phyloP scores from a whole-genome alignment of 2,329 filamentous ascomycete species.

The Tolypocladium tundrense region DNA sequence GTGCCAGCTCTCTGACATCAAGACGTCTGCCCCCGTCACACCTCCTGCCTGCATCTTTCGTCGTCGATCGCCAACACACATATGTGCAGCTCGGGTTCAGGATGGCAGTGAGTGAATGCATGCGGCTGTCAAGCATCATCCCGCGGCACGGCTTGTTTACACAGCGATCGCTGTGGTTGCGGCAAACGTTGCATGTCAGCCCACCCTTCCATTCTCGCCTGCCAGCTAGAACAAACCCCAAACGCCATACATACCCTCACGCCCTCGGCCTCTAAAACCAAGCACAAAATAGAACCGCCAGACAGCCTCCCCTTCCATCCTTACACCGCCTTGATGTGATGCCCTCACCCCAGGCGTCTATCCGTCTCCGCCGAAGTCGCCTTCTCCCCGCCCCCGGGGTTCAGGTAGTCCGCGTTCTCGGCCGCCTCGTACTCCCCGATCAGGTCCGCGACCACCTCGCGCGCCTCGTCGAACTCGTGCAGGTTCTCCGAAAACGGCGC shows the following conservation, averaged over 20 bases:
- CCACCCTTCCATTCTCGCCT: neutral
- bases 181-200: neutral
- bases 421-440: conserved; percentile 95
- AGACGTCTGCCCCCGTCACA: too few relatives aligned
- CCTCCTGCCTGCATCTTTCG: too few relatives aligned
- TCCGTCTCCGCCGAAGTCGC: conserved; percentile 43
- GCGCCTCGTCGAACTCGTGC: conserved; percentile 89
- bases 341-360: conserved; percentile 31
- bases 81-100: too few relatives aligned
- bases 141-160: too few relatives aligned
- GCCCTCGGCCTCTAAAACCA: neutral
- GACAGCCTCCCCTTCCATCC: neutral
- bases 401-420: conserved; percentile 82
- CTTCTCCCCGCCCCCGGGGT: conserved; percentile 52
- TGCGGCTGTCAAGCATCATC: too few relatives aligned
- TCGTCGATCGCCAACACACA: too few relatives aligned
- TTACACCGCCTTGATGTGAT: neutral
- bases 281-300: neutral
- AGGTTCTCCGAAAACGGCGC: conserved; percentile 86
- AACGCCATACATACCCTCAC: neutral
- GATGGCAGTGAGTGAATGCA: too few relatives aligned
- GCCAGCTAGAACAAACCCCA: neutral
- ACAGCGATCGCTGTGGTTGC: neutral
- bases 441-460: conserved; percentile 81
- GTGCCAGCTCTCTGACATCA: too few relatives aligned